These are phyloP conservation scores for Westerdykella sp. DNA, from an alignment of 2,329 filamentous ascomycete genomes.

Conservation along the genomic window DNA sequence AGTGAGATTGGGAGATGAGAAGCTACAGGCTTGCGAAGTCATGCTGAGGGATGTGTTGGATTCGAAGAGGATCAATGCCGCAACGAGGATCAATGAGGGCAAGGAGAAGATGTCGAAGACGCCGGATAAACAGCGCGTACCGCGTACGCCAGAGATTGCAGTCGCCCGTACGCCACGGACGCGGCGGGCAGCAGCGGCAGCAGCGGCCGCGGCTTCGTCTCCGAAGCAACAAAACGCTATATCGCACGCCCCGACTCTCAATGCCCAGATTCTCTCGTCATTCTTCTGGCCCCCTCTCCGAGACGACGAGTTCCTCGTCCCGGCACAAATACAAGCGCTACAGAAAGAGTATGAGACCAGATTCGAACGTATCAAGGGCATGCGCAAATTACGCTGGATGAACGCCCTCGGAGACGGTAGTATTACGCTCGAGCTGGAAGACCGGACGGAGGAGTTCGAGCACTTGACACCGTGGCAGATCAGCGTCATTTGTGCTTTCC, in stretches of 20 bases:
- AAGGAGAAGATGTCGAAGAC: not conserved
- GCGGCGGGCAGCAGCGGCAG: conserved; percentile 14
- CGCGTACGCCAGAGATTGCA: conserved; percentile 16
- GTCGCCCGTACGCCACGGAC: conserved; percentile 21
- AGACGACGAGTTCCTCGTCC: conserved; percentile 61
- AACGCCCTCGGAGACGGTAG: conserved; percentile 73
- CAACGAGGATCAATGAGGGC: conserved; percentile 48
- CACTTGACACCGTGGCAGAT: conserved; percentile 82
- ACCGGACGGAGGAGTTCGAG: conserved; percentile 67
- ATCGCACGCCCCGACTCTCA: conserved; percentile 43
- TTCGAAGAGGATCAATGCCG: conserved; percentile 65
- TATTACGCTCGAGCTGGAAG: conserved; percentile 75
- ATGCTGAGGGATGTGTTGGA: conserved; percentile 94
- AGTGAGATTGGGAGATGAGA: conserved; percentile 75
- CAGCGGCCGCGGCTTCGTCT: not conserved
- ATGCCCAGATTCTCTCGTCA: conserved; percentile 81
- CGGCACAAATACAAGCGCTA: conserved; percentile 51
- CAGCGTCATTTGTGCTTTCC: conserved; percentile 79
- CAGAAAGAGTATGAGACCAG: conserved; percentile 66
- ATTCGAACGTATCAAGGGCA: conserved; percentile 74
- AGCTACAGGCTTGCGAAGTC: conserved; percentile 89
- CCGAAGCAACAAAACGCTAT: not conserved
- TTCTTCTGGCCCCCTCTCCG: conserved; percentile 88
- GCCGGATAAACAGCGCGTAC: not conserved
- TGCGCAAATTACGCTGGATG: conserved; percentile 83